Percentiles rank a stretch among this genome's conserved stretches.
Evolutionary conservation across 352 stramenopile genomes (phyloP).

Genomic region (Phytopythium kandeliae): DNA sequence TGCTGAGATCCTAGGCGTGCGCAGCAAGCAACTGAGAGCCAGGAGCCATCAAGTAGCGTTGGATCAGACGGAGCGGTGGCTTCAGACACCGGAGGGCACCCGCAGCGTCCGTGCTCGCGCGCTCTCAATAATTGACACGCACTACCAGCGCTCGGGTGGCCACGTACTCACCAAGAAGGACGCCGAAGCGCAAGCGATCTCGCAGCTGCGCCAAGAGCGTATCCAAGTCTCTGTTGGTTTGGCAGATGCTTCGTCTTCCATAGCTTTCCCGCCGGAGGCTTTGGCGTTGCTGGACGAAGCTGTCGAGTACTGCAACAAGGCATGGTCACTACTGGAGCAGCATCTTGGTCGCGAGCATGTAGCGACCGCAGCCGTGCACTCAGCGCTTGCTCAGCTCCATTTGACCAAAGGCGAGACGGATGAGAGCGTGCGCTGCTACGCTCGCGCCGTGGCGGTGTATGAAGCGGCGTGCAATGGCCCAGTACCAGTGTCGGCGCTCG

Average conservation of each 20-base stretch:
- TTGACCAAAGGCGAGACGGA: slow-evolving; percentile 22
- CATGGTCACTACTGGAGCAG: slow-evolving; percentile 52
- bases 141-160: slow-evolving; percentile 5
- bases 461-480: slow-evolving; percentile 46
- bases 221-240: not conserved
- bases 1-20: slow-evolving; percentile 42
- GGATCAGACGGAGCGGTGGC: slow-evolving; percentile 39
- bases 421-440: slow-evolving; percentile 41
- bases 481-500: slow-evolving; percentile 48
- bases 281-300: slow-evolving; percentile 47
- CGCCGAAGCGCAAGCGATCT: slow-evolving; percentile 32
- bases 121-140: slow-evolving; percentile 29
- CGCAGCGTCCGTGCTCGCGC: slow-evolving; percentile 33
- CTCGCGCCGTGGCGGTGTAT: slow-evolving; percentile 43
- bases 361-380: slow-evolving; percentile 43
- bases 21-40: slow-evolving; percentile 42
- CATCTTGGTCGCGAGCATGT: slow-evolving; percentile 44
- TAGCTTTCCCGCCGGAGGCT: slow-evolving; percentile 4
- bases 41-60: slow-evolving; percentile 41
- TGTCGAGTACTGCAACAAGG: slow-evolving; percentile 58
- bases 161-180: slow-evolving; percentile 44
- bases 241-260: not conserved
- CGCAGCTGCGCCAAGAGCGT: slow-evolving; percentile 29
- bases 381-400: slow-evolving; percentile 51
- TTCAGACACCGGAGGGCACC: slow-evolving; percentile 41